phyloP scores from a whole-genome alignment of 1,139 yeast genomes.

The Maudiozyma humilis region DNA sequence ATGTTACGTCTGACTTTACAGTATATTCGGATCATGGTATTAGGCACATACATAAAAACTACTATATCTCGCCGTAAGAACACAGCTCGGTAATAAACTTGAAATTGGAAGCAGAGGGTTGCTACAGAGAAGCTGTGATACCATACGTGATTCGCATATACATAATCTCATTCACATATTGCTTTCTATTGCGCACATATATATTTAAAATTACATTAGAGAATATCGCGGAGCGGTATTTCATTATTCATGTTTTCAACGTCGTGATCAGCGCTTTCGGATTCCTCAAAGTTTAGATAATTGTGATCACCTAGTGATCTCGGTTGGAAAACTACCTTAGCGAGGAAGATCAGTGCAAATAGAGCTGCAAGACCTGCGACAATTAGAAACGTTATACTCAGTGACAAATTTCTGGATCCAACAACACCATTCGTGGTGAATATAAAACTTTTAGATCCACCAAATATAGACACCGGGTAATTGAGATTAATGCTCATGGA shows the following conservation, averaged over 20 bases:
- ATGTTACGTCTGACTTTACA: too few species aligned
- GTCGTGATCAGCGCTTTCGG: constrained; percentile 6
- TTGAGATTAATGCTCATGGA: constrained; percentile 68
- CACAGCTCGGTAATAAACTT: too few species aligned
- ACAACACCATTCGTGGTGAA: constrained; percentile 76
- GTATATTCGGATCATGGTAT: too few species aligned
- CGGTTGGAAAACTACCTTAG: constrained; percentile 41
- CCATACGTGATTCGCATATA: too few species aligned
- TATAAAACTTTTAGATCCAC: constrained; percentile 76
- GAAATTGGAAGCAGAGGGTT: too few species aligned
- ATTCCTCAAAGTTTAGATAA: constrained; percentile 32
- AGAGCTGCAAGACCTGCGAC: constrained; percentile 74
- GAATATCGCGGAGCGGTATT: constrained; percentile 27
- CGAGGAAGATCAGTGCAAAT: constrained; percentile 38
- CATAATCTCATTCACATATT: too few species aligned
- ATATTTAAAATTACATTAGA: too few species aligned
- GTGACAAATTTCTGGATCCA: constrained; percentile 83
- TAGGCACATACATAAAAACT: too few species aligned
- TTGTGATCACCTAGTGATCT: constrained; percentile 39
- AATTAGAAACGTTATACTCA: constrained; percentile 84
- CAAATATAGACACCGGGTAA: constrained; percentile 77
- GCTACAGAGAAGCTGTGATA: too few species aligned
- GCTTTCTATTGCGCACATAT: too few species aligned
- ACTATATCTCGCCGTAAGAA: too few species aligned
- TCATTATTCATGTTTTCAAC: constrained; percentile 6